These are phyloP conservation scores for Solanum tarapatanum DNA, from an alignment of 257 asterid genomes.

Conservation along the genomic window DNA sequence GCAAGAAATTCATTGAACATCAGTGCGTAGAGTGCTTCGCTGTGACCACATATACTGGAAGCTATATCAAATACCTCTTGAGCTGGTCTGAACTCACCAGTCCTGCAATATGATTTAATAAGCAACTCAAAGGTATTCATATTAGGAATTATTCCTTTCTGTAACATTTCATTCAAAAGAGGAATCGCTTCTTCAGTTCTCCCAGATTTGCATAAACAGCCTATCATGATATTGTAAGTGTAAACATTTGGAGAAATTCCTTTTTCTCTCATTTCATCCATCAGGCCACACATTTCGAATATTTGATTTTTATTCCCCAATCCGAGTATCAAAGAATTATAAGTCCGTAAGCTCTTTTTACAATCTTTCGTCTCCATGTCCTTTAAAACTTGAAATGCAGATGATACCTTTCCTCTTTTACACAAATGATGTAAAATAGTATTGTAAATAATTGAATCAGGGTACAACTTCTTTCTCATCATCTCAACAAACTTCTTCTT, in stretches of 20 bases:
- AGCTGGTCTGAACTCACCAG: constrained; percentile 88
- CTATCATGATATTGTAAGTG: constrained; percentile 63
- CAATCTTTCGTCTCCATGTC: constrained; percentile 94
- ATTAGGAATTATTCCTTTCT: constrained; percentile 53
- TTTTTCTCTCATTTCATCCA: constrained; percentile 84
- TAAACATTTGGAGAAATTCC: constrained; percentile 63
- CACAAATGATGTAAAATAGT: constrained; percentile 54
- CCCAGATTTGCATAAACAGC: constrained; percentile 58
- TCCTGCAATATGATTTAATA: constrained; percentile 62
- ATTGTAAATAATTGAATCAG: constrained; percentile 67
- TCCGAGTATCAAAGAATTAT: constrained; percentile 65
- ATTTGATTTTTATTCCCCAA: constrained; percentile 59
- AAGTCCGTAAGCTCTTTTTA: constrained; percentile 60
- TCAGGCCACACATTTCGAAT: constrained; percentile 77
- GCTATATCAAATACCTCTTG: constrained; percentile 64
- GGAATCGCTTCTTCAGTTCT: constrained; percentile 73
- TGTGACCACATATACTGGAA: constrained; percentile 50
- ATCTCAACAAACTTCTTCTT: constrained; percentile 72
- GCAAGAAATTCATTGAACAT: constrained; percentile 70
- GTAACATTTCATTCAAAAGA: constrained; percentile 79
- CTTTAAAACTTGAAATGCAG: constrained; percentile 91
- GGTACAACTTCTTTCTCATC: constrained; percentile 57
- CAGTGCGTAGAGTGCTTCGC: constrained; percentile 45
- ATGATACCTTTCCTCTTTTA: constrained; percentile 68
- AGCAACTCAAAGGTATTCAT: constrained; percentile 46